These are phyloP conservation scores for Acidiella bohemica DNA, from an alignment of 495 filamentous ascomycete species.

Conservation along the genomic window DNA sequence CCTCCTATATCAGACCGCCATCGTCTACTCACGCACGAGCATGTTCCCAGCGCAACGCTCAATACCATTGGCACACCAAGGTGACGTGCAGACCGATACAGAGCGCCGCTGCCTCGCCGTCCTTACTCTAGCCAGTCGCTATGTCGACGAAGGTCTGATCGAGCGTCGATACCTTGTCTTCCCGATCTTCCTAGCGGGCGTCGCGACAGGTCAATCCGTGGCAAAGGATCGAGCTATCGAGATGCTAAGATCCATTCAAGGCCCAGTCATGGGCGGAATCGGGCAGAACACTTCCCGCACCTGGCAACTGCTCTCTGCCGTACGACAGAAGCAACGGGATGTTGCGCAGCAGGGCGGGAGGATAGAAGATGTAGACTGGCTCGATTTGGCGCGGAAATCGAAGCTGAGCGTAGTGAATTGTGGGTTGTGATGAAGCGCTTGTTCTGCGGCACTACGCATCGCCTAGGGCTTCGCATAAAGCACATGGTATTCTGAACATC, in stretches of 20 bases:
- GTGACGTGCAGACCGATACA: conserved; percentile 28
- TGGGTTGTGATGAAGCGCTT: conserved; percentile 16
- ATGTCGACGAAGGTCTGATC: conserved; percentile 19
- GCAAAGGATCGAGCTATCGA: conserved; percentile 39
- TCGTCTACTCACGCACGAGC: conserved; percentile 12
- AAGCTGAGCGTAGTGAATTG: conserved; percentile 13
- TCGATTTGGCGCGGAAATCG: conserved; percentile 5
- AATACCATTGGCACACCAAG: conserved; percentile 21
- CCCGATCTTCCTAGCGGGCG: conserved; percentile 44
- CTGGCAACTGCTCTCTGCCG: conserved; percentile 35
- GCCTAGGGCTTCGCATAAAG: too few species aligned
- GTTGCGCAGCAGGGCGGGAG: conserved; percentile 2
- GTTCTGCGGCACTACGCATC: too few species aligned
- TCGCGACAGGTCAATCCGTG: conserved; percentile 29
- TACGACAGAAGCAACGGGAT: conserved; percentile 32
- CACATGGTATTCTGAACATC: too few species aligned
- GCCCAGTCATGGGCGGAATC: conserved; percentile 30
- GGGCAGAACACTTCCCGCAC: conserved; percentile 38
- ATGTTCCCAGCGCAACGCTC: conserved; percentile 31
- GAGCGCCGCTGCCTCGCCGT: conserved; percentile 34
- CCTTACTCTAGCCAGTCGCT: conserved; percentile 31
- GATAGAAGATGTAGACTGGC: conserved; percentile 17
- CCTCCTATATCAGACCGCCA: conserved; percentile 5
- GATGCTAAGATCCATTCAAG: conserved; percentile 38
- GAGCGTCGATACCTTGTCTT: conserved; percentile 41